Base-by-base conservation (phyloP, 305 asterid species). In the Fraxinus platypoda region DNA sequence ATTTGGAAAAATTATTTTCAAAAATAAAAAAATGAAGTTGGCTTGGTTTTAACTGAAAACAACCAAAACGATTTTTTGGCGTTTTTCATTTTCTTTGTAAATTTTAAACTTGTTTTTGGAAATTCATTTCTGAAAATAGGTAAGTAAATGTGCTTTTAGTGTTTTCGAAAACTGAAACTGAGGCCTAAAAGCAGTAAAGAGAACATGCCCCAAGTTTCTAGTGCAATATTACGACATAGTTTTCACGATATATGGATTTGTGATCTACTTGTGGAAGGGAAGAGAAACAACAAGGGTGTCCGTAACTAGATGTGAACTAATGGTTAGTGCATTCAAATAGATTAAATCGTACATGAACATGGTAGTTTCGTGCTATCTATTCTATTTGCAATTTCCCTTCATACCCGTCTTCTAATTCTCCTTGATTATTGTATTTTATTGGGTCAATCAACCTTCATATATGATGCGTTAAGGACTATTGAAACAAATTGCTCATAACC, bases 371-470 rank as follows among this genome's bases (percentile, higher is more conserved):
- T 30, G 73, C 7, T n/a, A n/a, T 31, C 17, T 28, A 62, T 11
- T 83, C 76, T 80, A 57, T 33, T 64, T 17, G 25, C 28, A 19
- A 41, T 74, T 38, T 80, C 52, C 72, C 80, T 23, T 75, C 33
- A 21, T 41, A 41, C n/a, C 38, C 6, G 3, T 64, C 33, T 25
- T 64, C 72, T 64, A 28, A 21, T 25, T 25, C 72, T 25, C 17
- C 72, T 25, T 6, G 28, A 19, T 57, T 57, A 57, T 57, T 57
- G 68, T 57, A 57, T 57, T 57, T 57, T 57, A 7, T 19, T 19
- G 68, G 66, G 68, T 57, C 68, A 19, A 19, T 57, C 68, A 1
- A 57, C 28, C 28, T 57, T 21, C 68, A 57, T 57, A 7, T 19
- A 57, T 19, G 28, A 19, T 19, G 28, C 26, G 1, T 57, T 19